Conservation (phyloP, 2,329 filamentous ascomycete species). For the Arthrocladium fulminans region DNA sequence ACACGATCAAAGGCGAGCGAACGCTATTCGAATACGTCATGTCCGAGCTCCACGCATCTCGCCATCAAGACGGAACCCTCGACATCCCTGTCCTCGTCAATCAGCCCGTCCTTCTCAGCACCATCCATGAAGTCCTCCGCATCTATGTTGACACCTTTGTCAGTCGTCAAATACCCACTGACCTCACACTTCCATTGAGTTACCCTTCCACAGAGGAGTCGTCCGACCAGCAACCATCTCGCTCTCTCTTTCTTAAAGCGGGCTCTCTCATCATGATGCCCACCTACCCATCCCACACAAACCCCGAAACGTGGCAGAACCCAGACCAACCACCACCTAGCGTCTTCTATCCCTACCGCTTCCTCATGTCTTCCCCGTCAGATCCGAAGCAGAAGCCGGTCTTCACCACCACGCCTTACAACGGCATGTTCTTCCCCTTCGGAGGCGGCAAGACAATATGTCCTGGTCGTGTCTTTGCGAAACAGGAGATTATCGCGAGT, state of each 20-base stretch:
- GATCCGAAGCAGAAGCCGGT: slow-evolving; percentile 7
- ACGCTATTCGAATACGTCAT: slow-evolving; percentile 22
- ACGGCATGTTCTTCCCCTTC: slow-evolving; percentile 24
- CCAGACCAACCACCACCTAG: slow-evolving; percentile 11
- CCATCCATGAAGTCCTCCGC: slow-evolving; percentile 35
- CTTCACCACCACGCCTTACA: slow-evolving; percentile 13
- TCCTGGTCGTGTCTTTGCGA: slow-evolving; percentile 35
- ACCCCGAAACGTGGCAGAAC: slow-evolving; percentile 15
- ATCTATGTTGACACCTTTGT: slow-evolving; percentile 30
- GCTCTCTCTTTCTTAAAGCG: not conserved
- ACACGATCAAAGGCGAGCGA: slow-evolving; percentile 26
- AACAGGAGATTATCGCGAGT: slow-evolving; percentile 32
- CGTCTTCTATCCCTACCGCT: slow-evolving; percentile 19
- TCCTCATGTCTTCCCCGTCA: slow-evolving; percentile 13
- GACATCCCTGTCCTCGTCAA: slow-evolving; percentile 31
- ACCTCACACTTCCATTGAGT: slow-evolving; percentile 13
- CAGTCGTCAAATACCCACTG: slow-evolving; percentile 11
- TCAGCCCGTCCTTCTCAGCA: slow-evolving; percentile 34
- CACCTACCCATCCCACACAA: slow-evolving; percentile 14
- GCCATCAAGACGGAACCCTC: slow-evolving; percentile 28
- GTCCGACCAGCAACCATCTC: not conserved
- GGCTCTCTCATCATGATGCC: slow-evolving; percentile 16
- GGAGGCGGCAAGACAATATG: slow-evolving; percentile 32
- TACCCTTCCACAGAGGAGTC: slow-evolving; percentile 11
- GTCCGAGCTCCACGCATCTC: slow-evolving; percentile 33